Evolutionary conservation across 2,329 filamentous ascomycete species (phyloP).

Genomic region (Cladosporium sp.): DNA sequence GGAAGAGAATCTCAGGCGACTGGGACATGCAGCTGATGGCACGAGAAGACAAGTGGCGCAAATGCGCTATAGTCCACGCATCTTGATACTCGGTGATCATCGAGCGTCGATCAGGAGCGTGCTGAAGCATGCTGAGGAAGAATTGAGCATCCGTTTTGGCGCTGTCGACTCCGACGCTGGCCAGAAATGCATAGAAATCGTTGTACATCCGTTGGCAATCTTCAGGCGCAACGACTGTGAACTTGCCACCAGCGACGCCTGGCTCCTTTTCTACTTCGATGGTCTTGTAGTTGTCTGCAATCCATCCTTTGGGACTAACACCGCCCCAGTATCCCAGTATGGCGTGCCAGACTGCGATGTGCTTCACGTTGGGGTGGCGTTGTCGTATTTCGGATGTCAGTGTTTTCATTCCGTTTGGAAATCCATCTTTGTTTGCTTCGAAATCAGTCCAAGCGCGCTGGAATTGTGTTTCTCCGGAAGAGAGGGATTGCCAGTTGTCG

Average conservation of each 20-base stretch:
- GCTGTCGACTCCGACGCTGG: slow-evolving; percentile 68
- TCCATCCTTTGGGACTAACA: slow-evolving; percentile 67
- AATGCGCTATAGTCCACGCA: slow-evolving; percentile 73
- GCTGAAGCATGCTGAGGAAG: slow-evolving; percentile 71
- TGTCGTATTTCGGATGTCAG: slow-evolving; percentile 66
- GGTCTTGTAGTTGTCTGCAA: slow-evolving; percentile 77
- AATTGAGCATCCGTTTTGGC: slow-evolving; percentile 95
- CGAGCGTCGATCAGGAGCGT: slow-evolving; percentile 64
- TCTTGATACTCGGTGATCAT: slow-evolving; percentile 77
- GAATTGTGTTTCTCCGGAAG: slow-evolving; percentile 53
- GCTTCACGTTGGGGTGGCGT: slow-evolving; percentile 65
- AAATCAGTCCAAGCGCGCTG: slow-evolving; percentile 69
- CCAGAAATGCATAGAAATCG: slow-evolving; percentile 85
- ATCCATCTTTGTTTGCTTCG: slow-evolving; percentile 74
- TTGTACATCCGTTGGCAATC: slow-evolving; percentile 76
- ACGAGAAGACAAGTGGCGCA: slow-evolving; percentile 72
- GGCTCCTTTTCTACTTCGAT: slow-evolving; percentile 53
- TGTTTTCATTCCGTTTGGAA: slow-evolving; percentile 73
- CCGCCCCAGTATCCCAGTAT: slow-evolving; percentile 88
- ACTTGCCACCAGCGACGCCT: slow-evolving; percentile 58
- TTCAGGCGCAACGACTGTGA: slow-evolving; percentile 68
- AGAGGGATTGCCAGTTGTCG: slow-evolving; percentile 87
- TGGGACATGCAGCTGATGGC: slow-evolving; percentile 95
- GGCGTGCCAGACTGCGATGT: slow-evolving; percentile 93
- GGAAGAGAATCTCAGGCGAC: slow-evolving; percentile 78